A percentile compares a stretch with the other conserved stretches of the same genome.
phyloP scores from a whole-genome alignment of 2,329 filamentous ascomycete genomes.

The Clarireedia homoeocarpa region DNA sequence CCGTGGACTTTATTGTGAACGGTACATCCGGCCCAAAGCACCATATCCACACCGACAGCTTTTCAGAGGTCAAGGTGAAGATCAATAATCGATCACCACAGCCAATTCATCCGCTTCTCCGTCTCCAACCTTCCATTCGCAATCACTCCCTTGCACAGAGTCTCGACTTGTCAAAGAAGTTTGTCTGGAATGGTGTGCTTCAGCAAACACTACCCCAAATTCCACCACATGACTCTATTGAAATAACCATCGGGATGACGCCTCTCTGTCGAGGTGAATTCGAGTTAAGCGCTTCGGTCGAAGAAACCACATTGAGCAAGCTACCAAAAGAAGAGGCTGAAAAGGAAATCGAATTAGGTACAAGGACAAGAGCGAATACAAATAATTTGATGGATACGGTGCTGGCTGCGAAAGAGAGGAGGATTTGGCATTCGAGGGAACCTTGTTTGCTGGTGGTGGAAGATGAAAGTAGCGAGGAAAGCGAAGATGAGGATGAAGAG shows the following conservation, averaged over 20 bases:
- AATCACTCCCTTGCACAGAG: conserved; percentile 57
- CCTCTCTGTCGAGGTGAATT: conserved; percentile 74
- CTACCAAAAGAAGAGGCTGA: conserved; percentile 19
- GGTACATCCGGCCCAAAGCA: conserved; percentile 18
- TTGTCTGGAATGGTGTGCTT: conserved; percentile 78
- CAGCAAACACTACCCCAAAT: conserved; percentile 66
- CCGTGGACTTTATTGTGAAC: conserved; percentile 52
- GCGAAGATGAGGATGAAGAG: conserved; percentile 13
- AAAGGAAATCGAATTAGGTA: conserved; percentile 21
- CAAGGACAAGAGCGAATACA: conserved; percentile 42
- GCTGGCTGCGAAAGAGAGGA: conserved; percentile 50
- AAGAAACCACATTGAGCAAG: conserved; percentile 59
- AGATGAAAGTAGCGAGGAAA: conserved; percentile 32
- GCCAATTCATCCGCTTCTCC: conserved; percentile 63
- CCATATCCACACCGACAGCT: conserved; percentile 46
- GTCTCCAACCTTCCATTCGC: conserved; percentile 69
- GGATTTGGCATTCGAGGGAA: conserved; percentile 57
- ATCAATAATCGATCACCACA: conserved; percentile 66
- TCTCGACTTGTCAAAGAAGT: conserved; percentile 72
- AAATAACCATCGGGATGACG: conserved; percentile 62
- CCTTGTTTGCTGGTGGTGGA: conserved; percentile 47
- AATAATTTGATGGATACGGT: conserved; percentile 50
- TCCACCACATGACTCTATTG: conserved; percentile 46
- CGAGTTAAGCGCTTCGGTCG: conserved; percentile 71
- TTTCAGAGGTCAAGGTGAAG: conserved; percentile 61